A percentile compares a stretch with the other conserved stretches of the same genome.
These are phyloP conservation scores for Fragaria ananassa DNA, from an alignment of 306 rosid genomes.

Conservation along the genomic window DNA sequence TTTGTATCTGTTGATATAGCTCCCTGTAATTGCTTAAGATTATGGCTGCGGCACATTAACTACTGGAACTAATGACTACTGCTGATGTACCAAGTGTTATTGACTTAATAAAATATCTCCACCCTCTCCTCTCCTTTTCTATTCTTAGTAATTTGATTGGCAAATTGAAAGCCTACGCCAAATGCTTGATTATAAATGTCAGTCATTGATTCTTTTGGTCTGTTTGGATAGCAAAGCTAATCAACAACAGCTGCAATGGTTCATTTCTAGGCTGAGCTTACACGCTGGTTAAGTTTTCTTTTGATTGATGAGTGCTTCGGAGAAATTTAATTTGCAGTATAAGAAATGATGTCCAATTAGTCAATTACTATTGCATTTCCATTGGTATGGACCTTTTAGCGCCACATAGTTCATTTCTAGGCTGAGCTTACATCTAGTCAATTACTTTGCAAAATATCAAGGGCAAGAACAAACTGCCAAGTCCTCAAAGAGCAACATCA, in stretches of 20 bases:
- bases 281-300: background rate
- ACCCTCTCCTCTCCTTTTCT: background rate
- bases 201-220: background rate
- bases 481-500: too few species aligned
- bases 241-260: background rate
- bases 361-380: background rate
- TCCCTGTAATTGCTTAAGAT: background rate
- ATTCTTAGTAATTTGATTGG: background rate
- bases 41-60: background rate
- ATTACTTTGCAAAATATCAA: background rate
- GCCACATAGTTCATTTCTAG: background rate
- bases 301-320: background rate
- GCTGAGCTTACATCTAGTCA: too few species aligned
- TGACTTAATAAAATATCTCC: conserved; percentile 1
- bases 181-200: background rate
- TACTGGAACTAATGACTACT: background rate
- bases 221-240: background rate
- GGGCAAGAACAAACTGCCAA: background rate
- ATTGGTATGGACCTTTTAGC: background rate
- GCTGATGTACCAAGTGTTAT: background rate
- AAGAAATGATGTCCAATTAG: background rate
- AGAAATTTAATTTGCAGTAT: too few species aligned
- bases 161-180: background rate
- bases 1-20: conserved; percentile 1
- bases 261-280: background rate